phyloP scores from a whole-genome alignment of 768 basidiomycete genomes.

The Suillus sp. region DNA sequence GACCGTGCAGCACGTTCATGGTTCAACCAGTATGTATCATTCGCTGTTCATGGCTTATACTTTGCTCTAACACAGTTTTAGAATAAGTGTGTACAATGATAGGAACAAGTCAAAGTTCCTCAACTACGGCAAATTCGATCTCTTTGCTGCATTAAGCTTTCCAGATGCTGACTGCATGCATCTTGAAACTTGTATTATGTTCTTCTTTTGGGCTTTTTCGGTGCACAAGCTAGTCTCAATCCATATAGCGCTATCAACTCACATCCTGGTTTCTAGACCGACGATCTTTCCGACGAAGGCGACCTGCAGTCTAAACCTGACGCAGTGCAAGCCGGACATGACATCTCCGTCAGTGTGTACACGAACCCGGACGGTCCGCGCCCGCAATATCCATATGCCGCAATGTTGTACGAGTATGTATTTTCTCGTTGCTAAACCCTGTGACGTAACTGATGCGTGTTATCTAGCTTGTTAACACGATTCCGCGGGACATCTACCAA shows the following conservation, averaged over 20 bases:
- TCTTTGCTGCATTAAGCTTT: constrained; percentile 41
- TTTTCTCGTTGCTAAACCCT: constrained; percentile 7
- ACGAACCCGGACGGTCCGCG: constrained; percentile 29
- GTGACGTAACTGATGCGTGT: constrained; percentile 18
- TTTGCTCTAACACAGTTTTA: constrained; percentile 10
- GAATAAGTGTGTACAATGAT: constrained; percentile 38
- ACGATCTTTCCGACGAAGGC: constrained; percentile 41
- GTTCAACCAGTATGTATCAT: constrained; percentile 34
- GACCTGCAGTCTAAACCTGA: constrained; percentile 38
- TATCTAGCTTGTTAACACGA: constrained; percentile 33
- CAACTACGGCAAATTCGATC: constrained; percentile 41
- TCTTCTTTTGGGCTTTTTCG: constrained; percentile 43
- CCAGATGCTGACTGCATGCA: constrained; percentile 39
- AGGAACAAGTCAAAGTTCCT: constrained; percentile 37
- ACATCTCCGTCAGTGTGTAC: constrained; percentile 34
- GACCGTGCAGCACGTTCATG: constrained; percentile 35
- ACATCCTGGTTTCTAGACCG: constrained; percentile 28
- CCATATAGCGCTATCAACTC: constrained; percentile 2
- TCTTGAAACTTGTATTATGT: constrained; percentile 38
- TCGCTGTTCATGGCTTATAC: neutral
- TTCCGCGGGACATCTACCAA: constrained; percentile 40
- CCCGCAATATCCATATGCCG: constrained; percentile 39
- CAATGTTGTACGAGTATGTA: constrained; percentile 42
- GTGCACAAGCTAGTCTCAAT: constrained; percentile 19
- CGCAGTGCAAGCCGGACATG: constrained; percentile 35